Conservation (phyloP, 345 rosid genomes). For the Bruguiera sexangula region DNA sequence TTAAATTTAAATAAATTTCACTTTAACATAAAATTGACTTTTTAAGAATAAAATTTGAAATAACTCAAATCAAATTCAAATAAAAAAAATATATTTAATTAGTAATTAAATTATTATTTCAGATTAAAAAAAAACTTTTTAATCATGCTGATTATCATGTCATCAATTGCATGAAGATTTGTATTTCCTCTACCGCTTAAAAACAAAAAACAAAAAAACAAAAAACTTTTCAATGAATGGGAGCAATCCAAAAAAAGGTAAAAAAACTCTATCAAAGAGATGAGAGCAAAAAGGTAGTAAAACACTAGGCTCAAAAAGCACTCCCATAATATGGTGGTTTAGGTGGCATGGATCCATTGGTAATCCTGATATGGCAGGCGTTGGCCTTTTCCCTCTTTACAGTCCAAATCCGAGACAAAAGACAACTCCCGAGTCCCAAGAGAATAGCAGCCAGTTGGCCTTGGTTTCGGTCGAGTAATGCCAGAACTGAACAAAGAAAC, state of each 20-base stretch:
- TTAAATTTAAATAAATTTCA: too few species aligned
- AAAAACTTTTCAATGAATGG: background rate
- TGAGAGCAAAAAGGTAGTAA: background rate
- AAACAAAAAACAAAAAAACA: background rate
- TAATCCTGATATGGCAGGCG: background rate
- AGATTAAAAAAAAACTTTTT: too few species aligned
- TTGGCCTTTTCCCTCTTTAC: conserved; percentile 18
- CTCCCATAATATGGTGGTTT: background rate
- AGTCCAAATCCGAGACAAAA: too few species aligned
- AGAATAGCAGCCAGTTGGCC: conserved; percentile 15
- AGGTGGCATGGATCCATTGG: conserved; percentile 15
- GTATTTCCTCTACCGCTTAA: background rate
- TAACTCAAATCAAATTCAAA: too few species aligned
- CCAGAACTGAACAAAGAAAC: too few species aligned
- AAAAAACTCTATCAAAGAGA: background rate
- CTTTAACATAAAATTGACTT: too few species aligned
- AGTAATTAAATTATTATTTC: too few species aligned
- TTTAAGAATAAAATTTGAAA: too few species aligned
- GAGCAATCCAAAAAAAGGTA: background rate
- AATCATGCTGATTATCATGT: too few species aligned
- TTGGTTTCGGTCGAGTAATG: too few species aligned
- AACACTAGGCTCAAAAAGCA: conserved; percentile 14
- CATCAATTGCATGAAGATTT: too few species aligned
- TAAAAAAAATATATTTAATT: too few species aligned
- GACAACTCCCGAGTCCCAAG: conserved; percentile 6